phyloP scores from a whole-genome alignment of 1,139 yeast species.

The Suhomyces panamericanus region DNA sequence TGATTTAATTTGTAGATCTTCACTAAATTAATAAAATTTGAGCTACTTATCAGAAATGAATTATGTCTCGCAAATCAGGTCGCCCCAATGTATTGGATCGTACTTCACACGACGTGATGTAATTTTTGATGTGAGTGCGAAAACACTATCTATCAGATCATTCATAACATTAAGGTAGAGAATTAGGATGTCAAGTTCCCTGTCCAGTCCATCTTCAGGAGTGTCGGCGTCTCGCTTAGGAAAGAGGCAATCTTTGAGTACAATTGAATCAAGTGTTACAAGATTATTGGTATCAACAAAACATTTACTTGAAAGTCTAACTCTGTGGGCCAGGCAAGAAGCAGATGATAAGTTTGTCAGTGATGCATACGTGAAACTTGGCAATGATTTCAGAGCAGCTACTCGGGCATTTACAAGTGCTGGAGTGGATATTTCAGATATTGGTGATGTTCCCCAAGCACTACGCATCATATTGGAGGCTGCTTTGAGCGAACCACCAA shows the following conservation, averaged over 20 bases:
- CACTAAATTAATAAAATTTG: no score
- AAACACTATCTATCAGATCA: not conserved
- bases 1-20: not conserved
- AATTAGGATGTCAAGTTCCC: conserved; percentile 9
- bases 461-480: conserved; percentile 78
- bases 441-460: conserved; percentile 76
- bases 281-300: conserved; percentile 85
- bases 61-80: no score
- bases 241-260: conserved; percentile 47
- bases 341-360: conserved; percentile 85
- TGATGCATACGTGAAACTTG: conserved; percentile 86
- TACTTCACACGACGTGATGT: not conserved
- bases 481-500: conserved; percentile 83
- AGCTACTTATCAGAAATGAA: no score
- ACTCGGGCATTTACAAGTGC: conserved; percentile 69
- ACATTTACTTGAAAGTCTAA: conserved; percentile 77
- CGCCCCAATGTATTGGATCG: not conserved
- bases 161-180: not conserved
- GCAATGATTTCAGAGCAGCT: conserved; percentile 90
- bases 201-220: conserved; percentile 10
- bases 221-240: conserved; percentile 11
- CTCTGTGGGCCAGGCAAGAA: conserved; percentile 84
- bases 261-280: conserved; percentile 83
- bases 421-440: conserved; percentile 67
- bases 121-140: not conserved